phyloP scores from a whole-genome alignment of 2,329 filamentous ascomycete genomes.

The Didymella sp. region DNA sequence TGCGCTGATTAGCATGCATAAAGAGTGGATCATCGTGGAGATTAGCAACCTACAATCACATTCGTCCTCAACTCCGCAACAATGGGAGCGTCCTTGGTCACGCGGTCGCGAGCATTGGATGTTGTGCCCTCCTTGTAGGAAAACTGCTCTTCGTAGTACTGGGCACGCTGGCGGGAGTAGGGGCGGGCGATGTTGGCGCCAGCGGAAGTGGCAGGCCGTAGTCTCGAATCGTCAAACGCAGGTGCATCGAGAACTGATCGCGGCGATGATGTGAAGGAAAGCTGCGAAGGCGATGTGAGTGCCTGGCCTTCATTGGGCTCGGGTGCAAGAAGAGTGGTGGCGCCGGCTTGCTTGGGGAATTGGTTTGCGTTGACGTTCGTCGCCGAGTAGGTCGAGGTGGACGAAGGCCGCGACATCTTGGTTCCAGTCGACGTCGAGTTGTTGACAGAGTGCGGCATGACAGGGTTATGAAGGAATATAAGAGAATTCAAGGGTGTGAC shows the following conservation, averaged over 20 bases:
- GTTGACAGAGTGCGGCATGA: slow-evolving; percentile 49
- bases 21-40: slow-evolving; percentile 18
- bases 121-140: slow-evolving; percentile 45
- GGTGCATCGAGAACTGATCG: slow-evolving; percentile 35
- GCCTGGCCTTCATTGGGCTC: slow-evolving; percentile 38
- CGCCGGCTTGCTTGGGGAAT: slow-evolving; percentile 47
- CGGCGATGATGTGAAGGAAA: slow-evolving; percentile 48
- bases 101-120: slow-evolving; percentile 51
- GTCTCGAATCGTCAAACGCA: slow-evolving; percentile 22
- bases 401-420: slow-evolving; percentile 48
- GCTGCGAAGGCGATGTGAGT: slow-evolving; percentile 47
- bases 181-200: slow-evolving; percentile 15
- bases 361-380: slow-evolving; percentile 28
- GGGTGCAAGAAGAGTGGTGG: slow-evolving; percentile 36
- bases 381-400: slow-evolving; percentile 43
- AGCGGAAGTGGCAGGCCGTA: slow-evolving; percentile 22
- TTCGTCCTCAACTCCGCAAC: slow-evolving; percentile 58
- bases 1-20: slow-evolving; percentile 30
- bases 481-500: slow-evolving; percentile 17
- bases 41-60: slow-evolving; percentile 55
- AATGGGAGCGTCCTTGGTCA: slow-evolving; percentile 56
- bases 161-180: slow-evolving; percentile 43
- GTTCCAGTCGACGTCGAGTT: slow-evolving; percentile 41
- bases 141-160: slow-evolving; percentile 50
- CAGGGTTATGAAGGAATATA: slow-evolving; percentile 19